Base-by-base conservation (phyloP, 352 stramenopile species). In the Poterioochromonas sp. region DNA sequence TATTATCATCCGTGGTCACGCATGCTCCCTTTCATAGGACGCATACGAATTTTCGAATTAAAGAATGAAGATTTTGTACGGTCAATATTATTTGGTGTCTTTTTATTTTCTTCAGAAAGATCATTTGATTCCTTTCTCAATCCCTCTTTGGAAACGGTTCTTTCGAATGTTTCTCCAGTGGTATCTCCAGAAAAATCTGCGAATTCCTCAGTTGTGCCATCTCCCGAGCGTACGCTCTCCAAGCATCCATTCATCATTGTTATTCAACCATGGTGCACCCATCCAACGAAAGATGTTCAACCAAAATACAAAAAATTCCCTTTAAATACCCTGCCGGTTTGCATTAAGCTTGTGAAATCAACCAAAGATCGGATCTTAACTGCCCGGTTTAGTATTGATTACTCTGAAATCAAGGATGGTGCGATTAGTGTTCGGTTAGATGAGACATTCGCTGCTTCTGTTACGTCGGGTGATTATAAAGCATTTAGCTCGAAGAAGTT, bases 61-160 rank as follows among this genome's bases (percentile, higher is more conserved):
- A 54, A 44, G 20, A 54, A 76, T 44, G 69, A 76, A 44, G 69
- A 76, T 44, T 26, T 47, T 62, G 29, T 63, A 32, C 76, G 71
- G 39, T 34, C 18, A 18, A n/a, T 76, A n/a, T 15, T 11, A 11
- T 76, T 76, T 29, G 18, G 69, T 37, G 39, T n/a, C 5, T 58
- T 74, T 5, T 26, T 74, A 15, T 54, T 26, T 54, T 43, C 65
- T 29, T 74, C 65, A 32, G 3, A 5, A 15, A 5, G 5, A 18
- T 35, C 58, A 35, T 41, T n/a, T n/a, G n/a, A n/a, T n/a, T n/a
- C n/a, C n/a, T n/a, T n/a, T n/a, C n/a, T n/a, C n/a, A n/a, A n/a
- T n/a, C n/a, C n/a, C n/a, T n/a, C n/a, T n/a, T n/a, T n/a, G n/a
- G n/a, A n/a, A n/a, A n/a, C n/a, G n/a, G n/a, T n/a, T n/a, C n/a